These are phyloP conservation scores for Rhynchospora tenuis DNA, from an alignment of 176 grass and related monocot genomes.

Conservation along the genomic window DNA sequence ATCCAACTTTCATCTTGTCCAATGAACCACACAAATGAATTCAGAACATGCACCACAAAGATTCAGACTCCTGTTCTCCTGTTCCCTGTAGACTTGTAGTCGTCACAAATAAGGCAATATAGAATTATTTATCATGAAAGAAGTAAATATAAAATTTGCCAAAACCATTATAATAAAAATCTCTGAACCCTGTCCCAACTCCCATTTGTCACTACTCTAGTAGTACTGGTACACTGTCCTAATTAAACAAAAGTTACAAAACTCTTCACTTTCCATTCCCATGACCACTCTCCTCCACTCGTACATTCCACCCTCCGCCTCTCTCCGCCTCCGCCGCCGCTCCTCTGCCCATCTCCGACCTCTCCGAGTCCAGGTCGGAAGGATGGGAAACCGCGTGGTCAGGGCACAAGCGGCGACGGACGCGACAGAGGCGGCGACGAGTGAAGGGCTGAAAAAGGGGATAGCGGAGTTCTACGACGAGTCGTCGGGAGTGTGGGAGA, in stretches of 20 bases:
- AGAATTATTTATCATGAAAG: no score
- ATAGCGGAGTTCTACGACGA: slow-evolving; percentile 97
- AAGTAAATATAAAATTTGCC: no score
- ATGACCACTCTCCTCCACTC: slow-evolving; percentile 31
- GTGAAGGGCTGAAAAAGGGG: slow-evolving; percentile 65
- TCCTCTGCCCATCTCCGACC: neutral
- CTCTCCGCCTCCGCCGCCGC: neutral
- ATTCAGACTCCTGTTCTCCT: neutral
- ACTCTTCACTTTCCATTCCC: neutral
- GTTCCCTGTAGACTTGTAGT: no score
- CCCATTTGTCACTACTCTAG: no score
- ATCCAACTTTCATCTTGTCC: neutral
- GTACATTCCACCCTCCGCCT: neutral
- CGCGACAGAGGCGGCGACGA: neutral
- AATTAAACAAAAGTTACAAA: no score
- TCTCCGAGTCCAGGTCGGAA: neutral
- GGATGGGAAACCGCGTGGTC: neutral
- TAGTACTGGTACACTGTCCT: no score
- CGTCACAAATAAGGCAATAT: no score
- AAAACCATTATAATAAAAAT: no score
- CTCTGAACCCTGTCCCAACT: no score
- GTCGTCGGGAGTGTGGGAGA: slow-evolving; percentile 83
- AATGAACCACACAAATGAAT: neutral
- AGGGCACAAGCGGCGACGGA: neutral
- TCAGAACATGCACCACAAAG: neutral